These are phyloP conservation scores for Sporisorium scitamineum DNA, from an alignment of 1,284 basidiomycete species.

Conservation along the genomic window DNA sequence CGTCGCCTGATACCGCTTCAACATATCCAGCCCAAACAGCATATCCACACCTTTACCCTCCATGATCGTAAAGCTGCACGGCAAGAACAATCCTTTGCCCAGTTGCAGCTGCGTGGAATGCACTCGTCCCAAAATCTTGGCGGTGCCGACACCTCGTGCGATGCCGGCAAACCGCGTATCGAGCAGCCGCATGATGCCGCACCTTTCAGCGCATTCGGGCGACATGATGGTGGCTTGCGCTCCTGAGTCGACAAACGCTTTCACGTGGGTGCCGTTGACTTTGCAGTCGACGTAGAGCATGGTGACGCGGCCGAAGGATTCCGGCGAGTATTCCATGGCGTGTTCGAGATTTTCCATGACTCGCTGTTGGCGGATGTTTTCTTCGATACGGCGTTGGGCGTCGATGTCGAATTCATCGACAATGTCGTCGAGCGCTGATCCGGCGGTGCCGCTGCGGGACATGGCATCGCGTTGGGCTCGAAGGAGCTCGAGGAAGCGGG, in stretches of 20 bases:
- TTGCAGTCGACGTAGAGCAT: conserved; percentile 91
- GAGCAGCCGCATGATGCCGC: conserved; percentile 92
- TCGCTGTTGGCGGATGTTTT: conserved; percentile 88
- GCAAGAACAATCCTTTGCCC: conserved; percentile 79
- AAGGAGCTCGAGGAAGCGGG: conserved; percentile 42
- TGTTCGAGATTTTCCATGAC: conserved; percentile 77
- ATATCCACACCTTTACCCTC: conserved; percentile 93
- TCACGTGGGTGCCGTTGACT: conserved; percentile 88
- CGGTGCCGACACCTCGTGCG: conserved; percentile 94
- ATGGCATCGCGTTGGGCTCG: conserved; percentile 36
- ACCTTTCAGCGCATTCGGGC: conserved; percentile 90
- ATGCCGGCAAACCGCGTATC: conserved; percentile 90
- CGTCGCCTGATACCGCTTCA: conserved; percentile 94
- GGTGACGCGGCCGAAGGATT: conserved; percentile 90
- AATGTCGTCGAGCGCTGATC: conserved; percentile 67
- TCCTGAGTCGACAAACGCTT: conserved; percentile 97
- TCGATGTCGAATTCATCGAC: conserved; percentile 83
- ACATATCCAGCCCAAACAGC: conserved; percentile 96
- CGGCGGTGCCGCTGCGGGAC: conserved; percentile 72
- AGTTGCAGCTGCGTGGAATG: conserved; percentile 91
- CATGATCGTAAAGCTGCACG: conserved; percentile 94
- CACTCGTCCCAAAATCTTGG: conserved; percentile 91
- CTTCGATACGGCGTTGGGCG: conserved; percentile 90
- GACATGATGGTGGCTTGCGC: conserved; percentile 98
- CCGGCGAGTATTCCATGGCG: conserved; percentile 74